phyloP scores from a whole-genome alignment of 306 rosid species.

The Lathyrus sativus region DNA sequence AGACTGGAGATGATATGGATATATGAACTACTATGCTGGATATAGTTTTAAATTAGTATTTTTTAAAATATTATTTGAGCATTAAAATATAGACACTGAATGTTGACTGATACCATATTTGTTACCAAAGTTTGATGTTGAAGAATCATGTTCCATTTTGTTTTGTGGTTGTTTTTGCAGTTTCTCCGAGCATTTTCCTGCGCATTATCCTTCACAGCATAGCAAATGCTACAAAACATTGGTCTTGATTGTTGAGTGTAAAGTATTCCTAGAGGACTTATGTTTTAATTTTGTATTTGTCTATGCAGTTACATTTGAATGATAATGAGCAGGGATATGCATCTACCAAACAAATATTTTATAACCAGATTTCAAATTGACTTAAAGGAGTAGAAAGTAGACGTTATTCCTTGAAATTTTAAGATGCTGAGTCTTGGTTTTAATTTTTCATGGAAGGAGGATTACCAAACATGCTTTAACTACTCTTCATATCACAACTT shows the following conservation, averaged over 20 bases:
- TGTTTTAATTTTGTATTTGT: conserved; percentile 1
- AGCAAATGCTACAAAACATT: background rate
- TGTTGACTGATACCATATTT: background rate
- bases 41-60: background rate
- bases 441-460: too few relatives aligned
- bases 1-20: conserved; percentile 44
- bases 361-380: too few relatives aligned
- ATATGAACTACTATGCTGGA: conserved; percentile 14
- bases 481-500: too few relatives aligned
- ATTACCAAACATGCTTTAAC: too few relatives aligned
- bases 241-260: conserved; percentile 1
- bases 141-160: background rate
- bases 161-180: conserved; percentile 6
- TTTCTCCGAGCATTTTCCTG: background rate
- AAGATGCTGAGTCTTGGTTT: too few relatives aligned
- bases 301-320: too few relatives aligned
- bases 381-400: too few relatives aligned
- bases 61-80: background rate
- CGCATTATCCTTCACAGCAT: too few relatives aligned
- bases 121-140: background rate
- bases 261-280: background rate
- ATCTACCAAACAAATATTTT: too few relatives aligned
- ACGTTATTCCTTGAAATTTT: too few relatives aligned
- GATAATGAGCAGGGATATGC: too few relatives aligned
- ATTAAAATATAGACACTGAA: background rate